These are phyloP conservation scores for Alternaria gansuensis DNA, from an alignment of 2,329 filamentous ascomycete species.

Conservation along the genomic window DNA sequence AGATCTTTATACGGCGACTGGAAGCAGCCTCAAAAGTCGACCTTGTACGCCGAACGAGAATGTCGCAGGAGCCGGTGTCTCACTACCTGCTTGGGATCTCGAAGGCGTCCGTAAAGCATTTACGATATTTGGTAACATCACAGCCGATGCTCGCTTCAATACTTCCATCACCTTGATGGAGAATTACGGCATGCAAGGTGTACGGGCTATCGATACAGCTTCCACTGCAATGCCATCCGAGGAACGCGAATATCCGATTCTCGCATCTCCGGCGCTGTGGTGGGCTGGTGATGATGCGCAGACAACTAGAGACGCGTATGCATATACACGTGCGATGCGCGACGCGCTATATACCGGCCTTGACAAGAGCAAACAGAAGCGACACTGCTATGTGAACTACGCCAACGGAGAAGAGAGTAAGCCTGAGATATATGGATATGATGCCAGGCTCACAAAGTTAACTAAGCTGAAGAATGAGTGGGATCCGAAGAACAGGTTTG, in stretches of 20 bases:
- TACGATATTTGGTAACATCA: slow-evolving; percentile 30
- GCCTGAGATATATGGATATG: slow-evolving; percentile 45
- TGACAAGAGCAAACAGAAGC: slow-evolving; percentile 18
- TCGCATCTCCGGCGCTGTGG: slow-evolving; percentile 28
- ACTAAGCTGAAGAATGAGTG: slow-evolving; percentile 40
- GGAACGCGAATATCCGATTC: slow-evolving; percentile 48
- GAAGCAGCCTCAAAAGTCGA: slow-evolving; percentile 25
- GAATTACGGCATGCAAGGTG: slow-evolving; percentile 35
- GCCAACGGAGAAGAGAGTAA: slow-evolving; percentile 42
- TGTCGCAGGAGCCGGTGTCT: slow-evolving; percentile 25
- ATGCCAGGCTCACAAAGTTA: slow-evolving; percentile 39
- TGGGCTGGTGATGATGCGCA: slow-evolving; percentile 26
- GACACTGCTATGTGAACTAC: slow-evolving; percentile 48
- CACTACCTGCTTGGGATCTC: slow-evolving; percentile 31
- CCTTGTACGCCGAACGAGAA: slow-evolving; percentile 26
- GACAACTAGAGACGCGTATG: slow-evolving; percentile 22
- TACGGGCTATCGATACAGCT: slow-evolving; percentile 18
- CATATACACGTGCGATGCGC: slow-evolving; percentile 20
- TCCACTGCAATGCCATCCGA: slow-evolving; percentile 27
- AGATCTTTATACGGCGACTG: slow-evolving; percentile 28
- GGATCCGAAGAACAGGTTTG: slow-evolving; percentile 43
- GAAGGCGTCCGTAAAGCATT: slow-evolving; percentile 28
- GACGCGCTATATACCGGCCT: slow-evolving; percentile 26
- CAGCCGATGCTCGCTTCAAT: slow-evolving; percentile 31
- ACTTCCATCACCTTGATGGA: slow-evolving; percentile 30